phyloP scores from a whole-genome alignment of 176 grass and related monocot genomes.

The Cenchrus fungigraminus region DNA sequence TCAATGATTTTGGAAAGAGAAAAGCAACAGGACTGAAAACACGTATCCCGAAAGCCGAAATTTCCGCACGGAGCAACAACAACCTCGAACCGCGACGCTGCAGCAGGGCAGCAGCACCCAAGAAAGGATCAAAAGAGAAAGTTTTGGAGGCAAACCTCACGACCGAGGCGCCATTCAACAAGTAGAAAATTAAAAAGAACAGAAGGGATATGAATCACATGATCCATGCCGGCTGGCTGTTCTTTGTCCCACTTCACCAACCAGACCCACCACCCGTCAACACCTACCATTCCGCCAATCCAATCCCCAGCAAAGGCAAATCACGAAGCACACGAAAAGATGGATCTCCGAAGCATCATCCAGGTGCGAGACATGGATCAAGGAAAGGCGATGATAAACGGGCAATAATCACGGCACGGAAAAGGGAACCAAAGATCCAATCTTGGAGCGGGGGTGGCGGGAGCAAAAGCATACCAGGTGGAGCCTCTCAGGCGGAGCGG shows the following conservation, averaged over 20 bases:
- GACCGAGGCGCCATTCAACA: not conserved
- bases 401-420: conserved; percentile 9
- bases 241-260: conserved; percentile 36
- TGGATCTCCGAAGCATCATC: conserved; percentile 33
- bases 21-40: conserved; percentile 17
- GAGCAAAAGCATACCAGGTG: conserved; percentile 41
- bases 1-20: not conserved
- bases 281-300: conserved; percentile 32
- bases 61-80: not conserved
- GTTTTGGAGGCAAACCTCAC: conserved; percentile 23
- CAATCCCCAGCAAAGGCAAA: conserved; percentile 28
- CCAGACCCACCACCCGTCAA: conserved; percentile 27
- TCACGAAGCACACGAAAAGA: not conserved
- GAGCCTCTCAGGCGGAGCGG: not conserved
- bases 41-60: not conserved
- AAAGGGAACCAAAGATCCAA: conserved; percentile 42
- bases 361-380: not conserved
- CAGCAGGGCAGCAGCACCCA: conserved; percentile 1
- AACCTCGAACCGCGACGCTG: not conserved
- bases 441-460: not conserved
- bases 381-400: not conserved
- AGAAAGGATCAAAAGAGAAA: not conserved
- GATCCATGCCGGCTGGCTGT: conserved; percentile 30
- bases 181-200: not conserved
- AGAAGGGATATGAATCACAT: not conserved